A percentile compares a stretch with the other conserved stretches of the same genome.
These are phyloP conservation scores for Aquilaria agallochum DNA, from an alignment of 441 rosid species.

Conservation along the genomic window DNA sequence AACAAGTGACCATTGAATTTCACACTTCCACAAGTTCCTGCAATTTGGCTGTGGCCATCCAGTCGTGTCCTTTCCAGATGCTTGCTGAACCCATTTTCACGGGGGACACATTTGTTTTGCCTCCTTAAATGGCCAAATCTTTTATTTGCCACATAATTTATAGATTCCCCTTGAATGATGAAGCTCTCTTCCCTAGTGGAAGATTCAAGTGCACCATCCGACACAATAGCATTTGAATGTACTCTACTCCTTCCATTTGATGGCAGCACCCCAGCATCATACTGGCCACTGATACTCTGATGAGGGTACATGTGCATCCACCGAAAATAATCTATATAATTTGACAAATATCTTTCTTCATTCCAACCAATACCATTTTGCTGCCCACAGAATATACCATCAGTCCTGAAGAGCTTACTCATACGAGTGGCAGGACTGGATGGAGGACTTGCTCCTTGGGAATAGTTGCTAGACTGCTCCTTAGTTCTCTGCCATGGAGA, in stretches of 20 bases:
- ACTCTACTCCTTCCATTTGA: constrained; percentile 23
- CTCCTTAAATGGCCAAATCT: constrained; percentile 16
- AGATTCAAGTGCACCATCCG: constrained; percentile 16
- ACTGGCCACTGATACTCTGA: constrained; percentile 13
- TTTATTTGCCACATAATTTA: constrained; percentile 16
- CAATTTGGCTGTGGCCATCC: constrained; percentile 17
- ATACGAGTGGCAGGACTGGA: constrained; percentile 2
- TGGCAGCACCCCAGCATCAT: constrained; percentile 18
- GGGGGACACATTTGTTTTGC: constrained; percentile 10
- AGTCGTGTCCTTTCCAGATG: constrained; percentile 23
- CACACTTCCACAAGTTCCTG: constrained; percentile 16
- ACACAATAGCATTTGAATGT: constrained; percentile 11
- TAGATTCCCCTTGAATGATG: constrained; percentile 22
- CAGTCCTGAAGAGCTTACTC: constrained; percentile 14
- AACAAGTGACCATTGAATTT: constrained; percentile 1
- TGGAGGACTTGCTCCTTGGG: constrained; percentile 4
- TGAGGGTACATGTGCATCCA: constrained; percentile 10
- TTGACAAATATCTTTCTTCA: constrained; percentile 18
- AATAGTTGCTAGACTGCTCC: constrained; percentile 13
- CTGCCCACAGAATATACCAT: constrained; percentile 14
- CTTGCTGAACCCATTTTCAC: constrained; percentile 14
- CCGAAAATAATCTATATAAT: constrained; percentile 9
- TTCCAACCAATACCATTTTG: constrained; percentile 14
- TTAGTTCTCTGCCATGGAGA: constrained; percentile 14
- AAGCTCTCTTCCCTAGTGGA: constrained; percentile 27